A percentile compares a stretch with the other conserved stretches of the same genome.
These are phyloP conservation scores for Boletus reticulatus DNA, from an alignment of 768 basidiomycete species.

Conservation along the genomic window DNA sequence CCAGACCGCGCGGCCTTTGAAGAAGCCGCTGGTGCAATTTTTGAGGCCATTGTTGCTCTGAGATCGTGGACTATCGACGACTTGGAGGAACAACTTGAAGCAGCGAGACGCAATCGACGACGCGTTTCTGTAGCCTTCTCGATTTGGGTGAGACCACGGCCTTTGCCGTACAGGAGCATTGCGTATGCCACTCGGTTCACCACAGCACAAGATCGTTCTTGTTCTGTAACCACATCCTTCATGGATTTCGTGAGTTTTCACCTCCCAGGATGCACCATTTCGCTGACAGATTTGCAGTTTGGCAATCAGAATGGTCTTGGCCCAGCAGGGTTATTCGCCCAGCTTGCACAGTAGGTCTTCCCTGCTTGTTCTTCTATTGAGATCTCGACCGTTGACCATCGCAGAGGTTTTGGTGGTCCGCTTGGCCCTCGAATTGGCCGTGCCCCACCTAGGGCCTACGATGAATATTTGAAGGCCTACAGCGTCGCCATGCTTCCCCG, in stretches of 20 bases:
- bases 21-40: constrained; percentile 16
- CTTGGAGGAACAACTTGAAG: neutral
- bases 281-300: constrained; percentile 29
- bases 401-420: constrained; percentile 54
- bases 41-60: constrained; percentile 29
- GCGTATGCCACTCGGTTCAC: constrained; percentile 21
- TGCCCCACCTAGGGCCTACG: constrained; percentile 69
- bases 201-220: constrained; percentile 9
- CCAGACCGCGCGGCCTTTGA: constrained; percentile 39
- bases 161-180: constrained; percentile 28
- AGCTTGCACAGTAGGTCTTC: constrained; percentile 56
- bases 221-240: constrained; percentile 19
- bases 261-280: neutral
- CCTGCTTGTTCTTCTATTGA: neutral
- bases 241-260: constrained; percentile 40
- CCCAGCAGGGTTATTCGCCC: constrained; percentile 61
- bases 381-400: constrained; percentile 18
- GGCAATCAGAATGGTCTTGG: constrained; percentile 35
- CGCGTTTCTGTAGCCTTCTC: constrained; percentile 18
- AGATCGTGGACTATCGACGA: constrained; percentile 15
- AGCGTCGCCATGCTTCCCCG: constrained; percentile 93
- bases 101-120: constrained; percentile 19
- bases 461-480: constrained; percentile 93
- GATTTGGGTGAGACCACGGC: constrained; percentile 26
- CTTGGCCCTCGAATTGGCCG: constrained; percentile 46